These are phyloP conservation scores for Penicillium egyptiacum DNA, from an alignment of 495 filamentous ascomycete species.

Conservation along the genomic window DNA sequence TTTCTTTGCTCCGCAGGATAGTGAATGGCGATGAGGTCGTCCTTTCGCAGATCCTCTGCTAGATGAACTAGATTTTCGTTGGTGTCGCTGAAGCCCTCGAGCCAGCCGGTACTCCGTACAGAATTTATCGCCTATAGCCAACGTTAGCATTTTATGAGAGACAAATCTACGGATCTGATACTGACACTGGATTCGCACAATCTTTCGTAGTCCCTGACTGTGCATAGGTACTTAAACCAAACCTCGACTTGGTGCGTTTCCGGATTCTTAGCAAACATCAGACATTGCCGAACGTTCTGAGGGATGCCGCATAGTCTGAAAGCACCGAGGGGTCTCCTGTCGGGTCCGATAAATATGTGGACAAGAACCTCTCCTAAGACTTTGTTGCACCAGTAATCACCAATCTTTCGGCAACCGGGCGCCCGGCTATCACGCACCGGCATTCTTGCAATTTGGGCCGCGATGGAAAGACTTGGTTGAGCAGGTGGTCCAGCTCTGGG, in stretches of 20 bases:
- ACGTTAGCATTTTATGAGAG: slow-evolving; percentile 2
- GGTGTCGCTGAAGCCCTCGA: slow-evolving; percentile 39
- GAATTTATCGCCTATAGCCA: slow-evolving; percentile 1
- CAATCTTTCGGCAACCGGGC: not conserved
- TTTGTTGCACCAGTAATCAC: slow-evolving; percentile 19
- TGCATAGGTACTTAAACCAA: slow-evolving; percentile 45
- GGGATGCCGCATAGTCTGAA: slow-evolving; percentile 41
- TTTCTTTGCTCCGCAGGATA: slow-evolving; percentile 14
- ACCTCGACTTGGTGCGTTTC: slow-evolving; percentile 22
- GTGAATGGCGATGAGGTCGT: slow-evolving; percentile 29
- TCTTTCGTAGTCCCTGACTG: slow-evolving; percentile 36
- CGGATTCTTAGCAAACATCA: slow-evolving; percentile 12
- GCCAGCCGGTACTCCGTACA: slow-evolving; percentile 20
- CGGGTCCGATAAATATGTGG: slow-evolving; percentile 38
- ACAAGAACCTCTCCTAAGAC: slow-evolving; percentile 23
- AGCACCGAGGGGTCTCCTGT: slow-evolving; percentile 35
- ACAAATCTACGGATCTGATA: not conserved
- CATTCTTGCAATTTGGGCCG: not conserved
- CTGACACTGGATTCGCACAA: slow-evolving; percentile 28
- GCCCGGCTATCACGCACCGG: not conserved
- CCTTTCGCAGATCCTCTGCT: slow-evolving; percentile 26
- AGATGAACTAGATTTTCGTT: slow-evolving; percentile 29
- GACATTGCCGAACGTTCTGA: slow-evolving; percentile 12
- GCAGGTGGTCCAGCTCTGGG: not conserved
- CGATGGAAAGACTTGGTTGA: not conserved